These are phyloP conservation scores for Hygrocybe coccinea DNA, from an alignment of 768 basidiomycete species.

Conservation along the genomic window DNA sequence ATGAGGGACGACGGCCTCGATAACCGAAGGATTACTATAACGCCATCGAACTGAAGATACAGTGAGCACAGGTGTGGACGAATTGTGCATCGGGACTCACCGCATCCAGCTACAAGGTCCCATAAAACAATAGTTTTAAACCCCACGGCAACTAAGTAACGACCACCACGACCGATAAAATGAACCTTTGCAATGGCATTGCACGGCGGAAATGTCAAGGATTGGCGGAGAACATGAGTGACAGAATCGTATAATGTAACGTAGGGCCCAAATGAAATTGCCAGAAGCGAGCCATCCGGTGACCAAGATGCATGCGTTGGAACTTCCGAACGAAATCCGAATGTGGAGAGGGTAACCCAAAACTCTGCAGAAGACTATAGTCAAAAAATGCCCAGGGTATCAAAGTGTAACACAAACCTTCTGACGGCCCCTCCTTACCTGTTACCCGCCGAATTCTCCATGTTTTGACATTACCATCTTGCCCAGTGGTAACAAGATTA, in stretches of 20 bases:
- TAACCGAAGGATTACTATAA: slow-evolving; percentile 32
- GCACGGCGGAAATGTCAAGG: slow-evolving; percentile 55
- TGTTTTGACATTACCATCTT: slow-evolving; percentile 70
- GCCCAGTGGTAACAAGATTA: slow-evolving; percentile 67
- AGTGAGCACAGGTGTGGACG: not conserved
- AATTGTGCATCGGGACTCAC: slow-evolving; percentile 38
- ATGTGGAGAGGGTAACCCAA: slow-evolving; percentile 77
- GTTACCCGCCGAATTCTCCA: slow-evolving; percentile 62
- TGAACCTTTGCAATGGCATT: slow-evolving; percentile 39
- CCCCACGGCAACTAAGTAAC: slow-evolving; percentile 59
- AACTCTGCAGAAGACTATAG: slow-evolving; percentile 40
- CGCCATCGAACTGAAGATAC: slow-evolving; percentile 59
- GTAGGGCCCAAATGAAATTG: slow-evolving; percentile 60
- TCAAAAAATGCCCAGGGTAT: not conserved
- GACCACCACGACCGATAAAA: slow-evolving; percentile 70
- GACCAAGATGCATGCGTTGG: slow-evolving; percentile 75
- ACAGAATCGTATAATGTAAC: slow-evolving; percentile 72
- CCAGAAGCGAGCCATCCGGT: slow-evolving; percentile 79
- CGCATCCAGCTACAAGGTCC: slow-evolving; percentile 61
- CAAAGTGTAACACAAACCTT: slow-evolving; percentile 42
- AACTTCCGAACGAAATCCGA: slow-evolving; percentile 61
- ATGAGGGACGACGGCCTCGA: slow-evolving; percentile 51
- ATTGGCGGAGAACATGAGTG: slow-evolving; percentile 55
- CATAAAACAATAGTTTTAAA: slow-evolving; percentile 54
- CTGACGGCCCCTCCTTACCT: slow-evolving; percentile 42